Evolutionary conservation across 768 basidiomycete species (phyloP).

Genomic region (Podaxis carcinomalis): DNA sequence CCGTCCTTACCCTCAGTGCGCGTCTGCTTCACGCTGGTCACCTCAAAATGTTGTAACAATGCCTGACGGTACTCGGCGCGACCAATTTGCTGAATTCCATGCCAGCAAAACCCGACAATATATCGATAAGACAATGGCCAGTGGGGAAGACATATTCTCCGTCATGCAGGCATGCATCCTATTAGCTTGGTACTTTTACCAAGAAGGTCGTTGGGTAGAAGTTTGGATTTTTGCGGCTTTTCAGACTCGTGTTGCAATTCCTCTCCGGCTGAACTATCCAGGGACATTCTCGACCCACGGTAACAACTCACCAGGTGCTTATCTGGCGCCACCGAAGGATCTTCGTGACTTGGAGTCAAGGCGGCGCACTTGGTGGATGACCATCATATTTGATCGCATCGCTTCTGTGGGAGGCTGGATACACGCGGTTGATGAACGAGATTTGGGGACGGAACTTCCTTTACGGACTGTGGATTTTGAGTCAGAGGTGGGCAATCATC

Average conservation of each 20-base stretch:
- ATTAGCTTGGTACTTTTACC: slow-evolving; percentile 88
- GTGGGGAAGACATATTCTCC: slow-evolving; percentile 79
- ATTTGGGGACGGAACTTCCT: slow-evolving; percentile 82
- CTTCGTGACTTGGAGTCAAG: slow-evolving; percentile 72
- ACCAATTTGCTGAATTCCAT: slow-evolving; percentile 84
- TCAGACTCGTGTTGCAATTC: slow-evolving; percentile 77
- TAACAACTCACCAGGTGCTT: slow-evolving; percentile 68
- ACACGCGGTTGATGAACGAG: slow-evolving; percentile 79
- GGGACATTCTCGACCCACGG: slow-evolving; percentile 74
- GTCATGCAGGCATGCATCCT: slow-evolving; percentile 86
- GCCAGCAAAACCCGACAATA: slow-evolving; percentile 83
- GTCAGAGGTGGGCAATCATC: slow-evolving; percentile 49
- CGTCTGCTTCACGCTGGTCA: slow-evolving; percentile 80
- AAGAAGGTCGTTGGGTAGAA: slow-evolving; percentile 87
- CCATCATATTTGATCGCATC: slow-evolving; percentile 81
- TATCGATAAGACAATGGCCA: slow-evolving; percentile 89
- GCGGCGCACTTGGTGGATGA: slow-evolving; percentile 90
- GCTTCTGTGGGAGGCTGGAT: slow-evolving; percentile 81
- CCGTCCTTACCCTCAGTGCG: slow-evolving; percentile 48
- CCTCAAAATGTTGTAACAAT: slow-evolving; percentile 61
- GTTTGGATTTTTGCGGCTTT: slow-evolving; percentile 90
- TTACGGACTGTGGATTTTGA: slow-evolving; percentile 75
- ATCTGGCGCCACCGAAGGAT: slow-evolving; percentile 76
- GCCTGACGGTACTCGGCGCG: slow-evolving; percentile 74
- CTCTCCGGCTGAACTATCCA: slow-evolving; percentile 80